These are phyloP conservation scores for Cyberlindnera japonica DNA, from an alignment of 805 yeast species.

Conservation along the genomic window DNA sequence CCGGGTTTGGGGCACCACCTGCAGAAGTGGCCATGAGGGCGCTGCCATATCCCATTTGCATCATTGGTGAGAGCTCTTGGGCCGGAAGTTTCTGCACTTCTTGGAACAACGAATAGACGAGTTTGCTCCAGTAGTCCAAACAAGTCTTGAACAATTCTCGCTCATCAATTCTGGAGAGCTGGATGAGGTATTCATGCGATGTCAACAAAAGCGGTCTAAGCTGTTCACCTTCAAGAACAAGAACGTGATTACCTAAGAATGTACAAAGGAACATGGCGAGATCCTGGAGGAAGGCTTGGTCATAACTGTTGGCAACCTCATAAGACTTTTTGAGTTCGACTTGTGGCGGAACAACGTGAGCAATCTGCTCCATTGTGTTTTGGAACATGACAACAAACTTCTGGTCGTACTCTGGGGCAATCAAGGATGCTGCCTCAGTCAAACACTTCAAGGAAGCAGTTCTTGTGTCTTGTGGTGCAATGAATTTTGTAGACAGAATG, in stretches of 20 bases:
- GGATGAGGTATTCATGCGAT: slow-evolving; percentile 78
- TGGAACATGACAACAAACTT: slow-evolving; percentile 70
- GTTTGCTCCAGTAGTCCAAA: slow-evolving; percentile 88
- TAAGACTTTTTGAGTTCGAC: slow-evolving; percentile 73
- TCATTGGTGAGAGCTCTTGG: slow-evolving; percentile 66
- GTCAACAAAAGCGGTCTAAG: slow-evolving; percentile 58
- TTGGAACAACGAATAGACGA: slow-evolving; percentile 76
- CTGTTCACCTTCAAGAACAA: slow-evolving; percentile 53
- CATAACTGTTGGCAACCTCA: slow-evolving; percentile 68
- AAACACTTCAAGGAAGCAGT: slow-evolving; percentile 85
- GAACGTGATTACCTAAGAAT: slow-evolving; percentile 70
- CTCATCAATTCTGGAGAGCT: slow-evolving; percentile 87
- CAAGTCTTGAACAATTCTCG: slow-evolving; percentile 94
- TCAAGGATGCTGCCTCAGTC: slow-evolving; percentile 80
- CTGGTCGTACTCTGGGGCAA: slow-evolving; percentile 48
- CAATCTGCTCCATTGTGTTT: slow-evolving; percentile 66
- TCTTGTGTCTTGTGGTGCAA: slow-evolving; percentile 75
- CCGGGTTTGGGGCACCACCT: slow-evolving; percentile 87
- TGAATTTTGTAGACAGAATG: slow-evolving; percentile 68
- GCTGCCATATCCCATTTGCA: slow-evolving; percentile 55
- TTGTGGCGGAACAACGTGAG: slow-evolving; percentile 63
- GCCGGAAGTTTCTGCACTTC: slow-evolving; percentile 83
- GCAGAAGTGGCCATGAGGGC: slow-evolving; percentile 38
- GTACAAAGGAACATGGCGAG: slow-evolving; percentile 90
- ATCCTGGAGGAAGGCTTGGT: slow-evolving; percentile 93